phyloP scores from a whole-genome alignment of 2,329 filamentous ascomycete species.

The Aurifilum marmelostoma region DNA sequence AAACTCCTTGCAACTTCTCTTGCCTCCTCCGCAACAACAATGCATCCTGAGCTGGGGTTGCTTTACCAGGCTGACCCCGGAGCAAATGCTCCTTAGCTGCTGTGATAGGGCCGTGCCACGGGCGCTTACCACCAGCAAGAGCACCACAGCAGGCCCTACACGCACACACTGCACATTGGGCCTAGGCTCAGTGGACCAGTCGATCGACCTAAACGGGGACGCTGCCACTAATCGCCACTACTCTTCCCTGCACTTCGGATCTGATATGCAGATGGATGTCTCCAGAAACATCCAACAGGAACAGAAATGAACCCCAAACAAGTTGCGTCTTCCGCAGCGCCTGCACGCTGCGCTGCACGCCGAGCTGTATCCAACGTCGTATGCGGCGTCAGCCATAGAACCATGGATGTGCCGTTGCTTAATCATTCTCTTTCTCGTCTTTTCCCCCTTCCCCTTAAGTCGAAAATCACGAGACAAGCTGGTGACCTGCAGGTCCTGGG shows the following conservation, averaged over 20 bases:
- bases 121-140: slow-evolving; percentile 25
- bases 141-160: slow-evolving; percentile 10
- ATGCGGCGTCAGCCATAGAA: background rate
- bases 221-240: slow-evolving; percentile 13
- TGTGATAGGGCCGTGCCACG: slow-evolving; percentile 37
- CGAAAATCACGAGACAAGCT: slow-evolving; percentile 18
- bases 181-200: slow-evolving; percentile 20
- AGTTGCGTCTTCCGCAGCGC: background rate
- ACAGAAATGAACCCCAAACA: too few relatives aligned
- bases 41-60: slow-evolving; percentile 23
- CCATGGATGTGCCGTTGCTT: background rate
- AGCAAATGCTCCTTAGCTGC: slow-evolving; percentile 41
- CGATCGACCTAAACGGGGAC: slow-evolving; percentile 21
- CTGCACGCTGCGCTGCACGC: background rate
- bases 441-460: background rate
- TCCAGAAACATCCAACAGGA: background rate
- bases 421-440: background rate
- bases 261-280: background rate
- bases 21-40: slow-evolving; percentile 34
- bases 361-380: background rate
- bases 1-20: slow-evolving; percentile 31
- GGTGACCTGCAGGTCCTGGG: slow-evolving; percentile 11
- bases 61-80: slow-evolving; percentile 36
- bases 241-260: background rate
- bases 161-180: background rate